A percentile compares a stretch with the other conserved stretches of the same genome.
Conservation (phyloP, 2,329 filamentous ascomycete species). For the Leptographium radiaticola region DNA sequence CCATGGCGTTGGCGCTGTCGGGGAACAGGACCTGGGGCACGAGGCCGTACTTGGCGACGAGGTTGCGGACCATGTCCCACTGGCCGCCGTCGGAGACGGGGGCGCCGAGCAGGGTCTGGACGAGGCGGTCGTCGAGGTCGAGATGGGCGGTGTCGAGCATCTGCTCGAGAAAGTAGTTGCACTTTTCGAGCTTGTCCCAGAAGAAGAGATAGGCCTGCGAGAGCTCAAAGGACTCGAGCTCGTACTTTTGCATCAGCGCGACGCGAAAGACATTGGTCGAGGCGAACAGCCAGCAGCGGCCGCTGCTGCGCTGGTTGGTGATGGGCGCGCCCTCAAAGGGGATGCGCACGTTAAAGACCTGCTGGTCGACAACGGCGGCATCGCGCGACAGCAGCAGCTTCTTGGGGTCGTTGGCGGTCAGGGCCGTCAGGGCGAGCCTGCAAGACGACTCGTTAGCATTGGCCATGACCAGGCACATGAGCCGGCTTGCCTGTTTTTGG, state of each 20-base stretch:
- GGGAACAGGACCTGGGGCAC: slow-evolving; percentile 72
- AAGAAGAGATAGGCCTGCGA: slow-evolving; percentile 82
- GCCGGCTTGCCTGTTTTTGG: slow-evolving; percentile 46
- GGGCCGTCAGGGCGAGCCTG: slow-evolving; percentile 62
- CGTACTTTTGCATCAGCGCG: slow-evolving; percentile 75
- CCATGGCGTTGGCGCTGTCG: slow-evolving; percentile 66
- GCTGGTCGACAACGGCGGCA: slow-evolving; percentile 53
- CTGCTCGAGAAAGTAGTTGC: slow-evolving; percentile 80
- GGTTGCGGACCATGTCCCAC: slow-evolving; percentile 84
- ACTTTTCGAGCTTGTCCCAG: slow-evolving; percentile 89
- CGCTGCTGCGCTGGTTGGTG: slow-evolving; percentile 71
- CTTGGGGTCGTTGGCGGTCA: slow-evolving; percentile 54
- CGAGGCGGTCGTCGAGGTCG: slow-evolving; percentile 57
- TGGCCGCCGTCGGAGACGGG: slow-evolving; percentile 74
- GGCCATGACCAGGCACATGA: neutral
- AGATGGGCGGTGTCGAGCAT: slow-evolving; percentile 61
- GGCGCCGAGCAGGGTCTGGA: slow-evolving; percentile 54
- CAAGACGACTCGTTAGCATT: slow-evolving; percentile 14
- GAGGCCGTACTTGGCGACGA: slow-evolving; percentile 80
- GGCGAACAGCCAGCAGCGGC: slow-evolving; percentile 85
- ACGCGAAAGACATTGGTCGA: slow-evolving; percentile 84
- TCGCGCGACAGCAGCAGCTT: slow-evolving; percentile 51
- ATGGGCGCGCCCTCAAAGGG: slow-evolving; percentile 71
- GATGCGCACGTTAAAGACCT: slow-evolving; percentile 74
- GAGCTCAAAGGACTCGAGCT: slow-evolving; percentile 68